Percentiles rank a stretch among this genome's conserved stretches.
Conservation (phyloP, 129 eudicot species). For the Escallonia herrerae region DNA sequence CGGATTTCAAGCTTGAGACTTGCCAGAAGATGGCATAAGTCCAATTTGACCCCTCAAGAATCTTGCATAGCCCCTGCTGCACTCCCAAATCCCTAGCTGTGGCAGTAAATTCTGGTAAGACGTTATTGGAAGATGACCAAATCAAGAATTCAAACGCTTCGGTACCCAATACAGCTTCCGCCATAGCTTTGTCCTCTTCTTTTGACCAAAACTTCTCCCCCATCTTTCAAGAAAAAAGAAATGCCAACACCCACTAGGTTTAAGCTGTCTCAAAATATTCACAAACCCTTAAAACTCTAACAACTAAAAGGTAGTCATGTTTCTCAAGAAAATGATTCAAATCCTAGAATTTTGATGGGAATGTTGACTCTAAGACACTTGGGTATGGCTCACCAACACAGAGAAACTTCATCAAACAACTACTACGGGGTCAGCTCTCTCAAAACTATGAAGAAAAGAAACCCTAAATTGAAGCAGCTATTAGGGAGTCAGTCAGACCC, state of each 20-base stretch:
- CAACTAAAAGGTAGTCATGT: neutral
- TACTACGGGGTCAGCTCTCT: no score
- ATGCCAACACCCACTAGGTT: neutral
- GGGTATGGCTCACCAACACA: neutral
- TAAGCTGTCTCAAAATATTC: neutral
- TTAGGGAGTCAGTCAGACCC: no score
- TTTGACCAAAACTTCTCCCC: conserved; percentile 60
- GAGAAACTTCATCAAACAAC: neutral
- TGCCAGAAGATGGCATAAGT: conserved; percentile 87
- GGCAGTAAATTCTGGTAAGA: conserved; percentile 53
- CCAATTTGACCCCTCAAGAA: conserved; percentile 80
- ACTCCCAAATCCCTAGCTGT: conserved; percentile 54
- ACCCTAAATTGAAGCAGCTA: no score
- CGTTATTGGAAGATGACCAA: conserved; percentile 62
- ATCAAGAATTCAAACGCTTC: conserved; percentile 67
- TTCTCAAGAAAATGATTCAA: neutral
- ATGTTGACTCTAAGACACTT: neutral
- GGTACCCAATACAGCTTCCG: conserved; percentile 57
- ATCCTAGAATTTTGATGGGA: conserved; percentile 5
- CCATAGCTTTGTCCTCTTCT: conserved; percentile 62
- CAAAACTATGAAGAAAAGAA: no score
- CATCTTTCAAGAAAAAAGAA: conserved; percentile 32
- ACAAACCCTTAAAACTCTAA: no score
- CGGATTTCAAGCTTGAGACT: conserved; percentile 70
- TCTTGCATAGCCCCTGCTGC: conserved; percentile 48